These are phyloP conservation scores for Hydnum rufescens DNA, from an alignment of 768 basidiomycete genomes.

Conservation along the genomic window DNA sequence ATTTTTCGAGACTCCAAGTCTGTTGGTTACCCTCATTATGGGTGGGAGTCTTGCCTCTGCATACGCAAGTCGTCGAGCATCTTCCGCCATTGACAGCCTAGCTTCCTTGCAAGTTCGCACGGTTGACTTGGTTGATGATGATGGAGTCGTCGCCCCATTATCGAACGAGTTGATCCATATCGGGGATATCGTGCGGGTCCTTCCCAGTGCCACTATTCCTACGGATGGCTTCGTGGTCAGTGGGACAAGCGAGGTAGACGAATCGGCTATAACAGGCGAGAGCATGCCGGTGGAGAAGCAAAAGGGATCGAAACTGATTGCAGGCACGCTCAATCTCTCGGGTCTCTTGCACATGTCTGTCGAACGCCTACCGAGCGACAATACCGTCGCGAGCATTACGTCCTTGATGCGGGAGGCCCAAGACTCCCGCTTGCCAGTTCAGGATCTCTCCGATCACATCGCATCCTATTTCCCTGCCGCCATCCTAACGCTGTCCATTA, in stretches of 20 bases:
- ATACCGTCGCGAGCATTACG: slow-evolving; percentile 62
- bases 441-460: slow-evolving; percentile 49
- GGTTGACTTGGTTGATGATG: background rate
- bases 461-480: slow-evolving; percentile 68
- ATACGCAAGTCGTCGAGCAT: background rate
- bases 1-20: background rate
- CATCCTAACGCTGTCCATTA: slow-evolving; percentile 46
- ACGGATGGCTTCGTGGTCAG: slow-evolving; percentile 49
- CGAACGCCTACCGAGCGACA: slow-evolving; percentile 39
- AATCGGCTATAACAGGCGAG: slow-evolving; percentile 75
- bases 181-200: slow-evolving; percentile 44
- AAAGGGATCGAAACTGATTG: slow-evolving; percentile 42
- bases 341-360: slow-evolving; percentile 39
- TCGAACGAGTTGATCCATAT: slow-evolving; percentile 35
- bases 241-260: slow-evolving; percentile 38
- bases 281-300: slow-evolving; percentile 39
- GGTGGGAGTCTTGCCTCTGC: background rate
- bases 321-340: slow-evolving; percentile 57
- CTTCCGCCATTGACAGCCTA: background rate
- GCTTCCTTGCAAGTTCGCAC: background rate
- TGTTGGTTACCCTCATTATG: background rate
- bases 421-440: slow-evolving; percentile 51
- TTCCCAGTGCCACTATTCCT: slow-evolving; percentile 55
- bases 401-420: slow-evolving; percentile 61
- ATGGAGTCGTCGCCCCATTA: background rate